phyloP scores from a whole-genome alignment of 805 yeast species.

The Candida glaebosa region DNA sequence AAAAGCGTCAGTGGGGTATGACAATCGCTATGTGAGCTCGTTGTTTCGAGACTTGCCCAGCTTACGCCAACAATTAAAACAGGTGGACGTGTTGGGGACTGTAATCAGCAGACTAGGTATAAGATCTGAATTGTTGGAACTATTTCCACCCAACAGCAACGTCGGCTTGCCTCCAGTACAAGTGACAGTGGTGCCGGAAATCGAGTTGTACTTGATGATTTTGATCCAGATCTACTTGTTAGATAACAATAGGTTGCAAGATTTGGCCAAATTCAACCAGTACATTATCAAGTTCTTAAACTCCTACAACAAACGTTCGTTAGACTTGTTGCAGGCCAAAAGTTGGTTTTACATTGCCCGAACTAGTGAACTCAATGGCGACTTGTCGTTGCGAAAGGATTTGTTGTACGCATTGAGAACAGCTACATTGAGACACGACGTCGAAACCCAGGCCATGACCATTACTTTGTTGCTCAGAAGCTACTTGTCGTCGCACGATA shows the following conservation, averaged over 20 bases:
- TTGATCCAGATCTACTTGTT: slow-evolving; percentile 73
- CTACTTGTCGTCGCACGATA: slow-evolving; percentile 73
- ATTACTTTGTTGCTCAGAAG: slow-evolving; percentile 83
- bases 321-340: slow-evolving; percentile 85
- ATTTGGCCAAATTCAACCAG: slow-evolving; percentile 52
- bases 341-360: slow-evolving; percentile 89
- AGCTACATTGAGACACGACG: slow-evolving; percentile 87
- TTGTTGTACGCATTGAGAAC: slow-evolving; percentile 76
- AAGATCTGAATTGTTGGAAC: slow-evolving; percentile 14
- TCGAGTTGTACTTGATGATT: slow-evolving; percentile 75
- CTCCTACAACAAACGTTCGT: slow-evolving; percentile 70
- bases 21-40: slow-evolving; percentile 82
- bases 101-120: slow-evolving; percentile 13
- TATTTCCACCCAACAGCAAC: not conserved
- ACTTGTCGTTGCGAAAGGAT: slow-evolving; percentile 60
- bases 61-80: slow-evolving; percentile 53
- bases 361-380: slow-evolving; percentile 59
- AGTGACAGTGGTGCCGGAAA: slow-evolving; percentile 58
- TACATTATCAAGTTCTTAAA: slow-evolving; percentile 52
- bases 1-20: slow-evolving; percentile 69
- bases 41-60: slow-evolving; percentile 80
- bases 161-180: not conserved
- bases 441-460: slow-evolving; percentile 84
- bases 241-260: slow-evolving; percentile 51
- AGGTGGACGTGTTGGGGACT: slow-evolving; percentile 32